These are phyloP conservation scores for Geotrichum candidum DNA, from an alignment of 1,139 yeast species.

Conservation along the genomic window DNA sequence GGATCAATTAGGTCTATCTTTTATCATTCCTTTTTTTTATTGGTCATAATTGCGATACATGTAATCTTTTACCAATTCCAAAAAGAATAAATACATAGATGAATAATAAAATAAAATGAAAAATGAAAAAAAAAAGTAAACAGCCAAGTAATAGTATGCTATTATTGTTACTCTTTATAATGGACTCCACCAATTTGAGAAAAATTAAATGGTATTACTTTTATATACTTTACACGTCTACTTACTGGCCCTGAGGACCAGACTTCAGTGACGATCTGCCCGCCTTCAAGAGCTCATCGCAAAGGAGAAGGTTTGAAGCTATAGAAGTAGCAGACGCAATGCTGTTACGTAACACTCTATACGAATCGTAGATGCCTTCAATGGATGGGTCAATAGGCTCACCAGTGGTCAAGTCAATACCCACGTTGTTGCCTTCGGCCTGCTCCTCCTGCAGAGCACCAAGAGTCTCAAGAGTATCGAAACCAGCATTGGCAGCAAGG, in stretches of 20 bases:
- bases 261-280: slow-evolving; percentile 87
- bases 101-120: too few relatives aligned
- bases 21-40: neutral
- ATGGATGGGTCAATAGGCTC: slow-evolving; percentile 93
- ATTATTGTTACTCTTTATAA: neutral
- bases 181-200: neutral
- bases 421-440: slow-evolving; percentile 75
- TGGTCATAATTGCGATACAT: neutral
- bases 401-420: slow-evolving; percentile 84
- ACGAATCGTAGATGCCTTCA: slow-evolving; percentile 96
- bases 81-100: too few relatives aligned
- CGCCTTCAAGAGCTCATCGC: slow-evolving; percentile 95
- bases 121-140: neutral
- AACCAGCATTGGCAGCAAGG: slow-evolving; percentile 85
- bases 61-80: neutral
- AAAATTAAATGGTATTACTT: neutral
- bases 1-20: neutral
- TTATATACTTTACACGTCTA: neutral
- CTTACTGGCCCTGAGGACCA: slow-evolving; percentile 21
- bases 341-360: slow-evolving; percentile 88
- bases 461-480: slow-evolving; percentile 84
- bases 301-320: slow-evolving; percentile 81
- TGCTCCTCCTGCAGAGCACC: slow-evolving; percentile 89
- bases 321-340: slow-evolving; percentile 90
- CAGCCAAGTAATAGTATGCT: neutral